phyloP scores from a whole-genome alignment of 2,329 filamentous ascomycete species.

The Ophiostoma sp. region DNA sequence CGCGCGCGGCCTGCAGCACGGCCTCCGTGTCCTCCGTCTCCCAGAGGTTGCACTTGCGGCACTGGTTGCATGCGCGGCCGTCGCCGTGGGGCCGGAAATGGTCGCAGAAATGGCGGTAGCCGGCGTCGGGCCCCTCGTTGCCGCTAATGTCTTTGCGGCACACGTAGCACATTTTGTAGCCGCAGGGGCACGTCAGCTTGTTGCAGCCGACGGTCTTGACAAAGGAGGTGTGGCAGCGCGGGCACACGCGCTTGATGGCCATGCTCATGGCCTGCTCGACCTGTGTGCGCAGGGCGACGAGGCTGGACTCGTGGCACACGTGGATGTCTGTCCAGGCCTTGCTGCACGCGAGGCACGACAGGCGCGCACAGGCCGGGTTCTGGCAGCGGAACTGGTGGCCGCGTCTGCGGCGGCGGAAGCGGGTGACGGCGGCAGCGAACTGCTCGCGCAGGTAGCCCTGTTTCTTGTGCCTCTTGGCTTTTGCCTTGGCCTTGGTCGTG shows the following conservation, averaged over 20 bases:
- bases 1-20: slow-evolving; percentile 62
- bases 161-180: slow-evolving; percentile 97
- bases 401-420: slow-evolving; percentile 64
- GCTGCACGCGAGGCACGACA: slow-evolving; percentile 75
- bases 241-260: slow-evolving; percentile 91
- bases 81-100: slow-evolving; percentile 84
- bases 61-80: slow-evolving; percentile 65
- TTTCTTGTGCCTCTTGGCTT: background rate
- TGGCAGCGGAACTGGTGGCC: slow-evolving; percentile 74
- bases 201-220: slow-evolving; percentile 94
- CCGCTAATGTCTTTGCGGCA: slow-evolving; percentile 71
- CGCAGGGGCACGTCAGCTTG: slow-evolving; percentile 91
- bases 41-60: slow-evolving; percentile 73
- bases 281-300: slow-evolving; percentile 76
- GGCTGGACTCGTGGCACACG: slow-evolving; percentile 78
- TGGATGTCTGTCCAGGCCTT: slow-evolving; percentile 86
- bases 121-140: slow-evolving; percentile 48
- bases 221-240: slow-evolving; percentile 83
- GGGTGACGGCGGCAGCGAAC: slow-evolving; percentile 56
- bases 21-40: slow-evolving; percentile 68
- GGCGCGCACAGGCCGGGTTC: slow-evolving; percentile 59
- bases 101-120: slow-evolving; percentile 92
- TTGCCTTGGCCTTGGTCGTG: background rate
- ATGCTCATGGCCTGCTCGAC: slow-evolving; percentile 91
- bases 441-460: slow-evolving; percentile 38